phyloP scores from a whole-genome alignment of 768 basidiomycete genomes.

The Heimioporus sp. region DNA sequence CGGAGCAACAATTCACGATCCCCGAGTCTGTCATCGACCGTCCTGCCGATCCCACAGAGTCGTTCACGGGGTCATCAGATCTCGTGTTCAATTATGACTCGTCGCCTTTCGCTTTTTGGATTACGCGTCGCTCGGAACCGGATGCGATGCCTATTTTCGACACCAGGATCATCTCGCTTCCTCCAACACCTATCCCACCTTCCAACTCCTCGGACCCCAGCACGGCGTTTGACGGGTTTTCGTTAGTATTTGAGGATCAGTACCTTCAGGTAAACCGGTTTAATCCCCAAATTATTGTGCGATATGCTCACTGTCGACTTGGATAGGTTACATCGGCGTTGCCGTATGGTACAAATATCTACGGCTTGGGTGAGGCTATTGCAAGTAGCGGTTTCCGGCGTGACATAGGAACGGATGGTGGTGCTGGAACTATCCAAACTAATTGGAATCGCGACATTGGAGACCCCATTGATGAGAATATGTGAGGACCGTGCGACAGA shows the following conservation, averaged over 20 bases:
- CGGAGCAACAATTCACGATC: slow-evolving; percentile 61
- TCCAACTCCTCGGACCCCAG: slow-evolving; percentile 48
- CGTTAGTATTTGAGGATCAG: slow-evolving; percentile 76
- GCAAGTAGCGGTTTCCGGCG: slow-evolving; percentile 68
- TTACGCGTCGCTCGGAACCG: slow-evolving; percentile 64
- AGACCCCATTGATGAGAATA: slow-evolving; percentile 65
- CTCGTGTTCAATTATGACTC: slow-evolving; percentile 66
- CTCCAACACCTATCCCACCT: slow-evolving; percentile 56
- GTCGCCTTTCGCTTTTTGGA: slow-evolving; percentile 77
- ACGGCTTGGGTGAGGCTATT: slow-evolving; percentile 74
- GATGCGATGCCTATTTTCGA: slow-evolving; percentile 62
- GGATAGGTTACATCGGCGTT: slow-evolving; percentile 60
- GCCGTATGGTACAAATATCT: slow-evolving; percentile 66
- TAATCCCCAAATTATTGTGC: background rate
- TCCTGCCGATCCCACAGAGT: slow-evolving; percentile 35
- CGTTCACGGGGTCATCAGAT: slow-evolving; percentile 47
- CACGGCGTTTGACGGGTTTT: slow-evolving; percentile 60
- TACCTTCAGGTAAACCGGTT: slow-evolving; percentile 56
- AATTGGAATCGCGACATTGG: slow-evolving; percentile 63
- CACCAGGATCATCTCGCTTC: slow-evolving; percentile 62
- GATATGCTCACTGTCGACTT: background rate
- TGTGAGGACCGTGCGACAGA: slow-evolving; percentile 38
- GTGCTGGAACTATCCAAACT: slow-evolving; percentile 58
- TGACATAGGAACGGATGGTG: slow-evolving; percentile 50
- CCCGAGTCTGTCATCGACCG: slow-evolving; percentile 52